Evolutionary conservation across 306 rosid genomes (phyloP), one percentile per base, ranked within the genome.

Genomic region (Inga oerstediana): DNA sequence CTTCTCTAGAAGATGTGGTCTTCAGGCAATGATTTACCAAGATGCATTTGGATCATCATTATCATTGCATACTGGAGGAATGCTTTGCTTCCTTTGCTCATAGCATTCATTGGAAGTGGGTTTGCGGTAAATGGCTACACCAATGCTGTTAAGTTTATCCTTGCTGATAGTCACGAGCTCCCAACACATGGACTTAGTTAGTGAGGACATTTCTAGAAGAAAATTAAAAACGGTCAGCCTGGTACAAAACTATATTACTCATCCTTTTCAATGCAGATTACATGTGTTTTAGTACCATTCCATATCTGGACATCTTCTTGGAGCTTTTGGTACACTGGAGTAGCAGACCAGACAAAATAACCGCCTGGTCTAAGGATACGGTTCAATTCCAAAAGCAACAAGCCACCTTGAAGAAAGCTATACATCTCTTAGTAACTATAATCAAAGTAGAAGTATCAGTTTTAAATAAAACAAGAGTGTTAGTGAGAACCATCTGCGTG

Each of bases 261-360:
- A 51, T 46, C 37, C 69, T 73, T 80, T 39, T 37, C 30, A 80
- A 65, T 22, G 30, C 5, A 67, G 14, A 65, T 65, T 30, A 5
- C 71, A 37, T 43, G 72, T 73, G 64, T 15, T 32, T 2, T 34
- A 83, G 39, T 83, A 92, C 97, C 88, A 30, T 91, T 88, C 99
- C 97, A 94, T 80, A 97, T 97, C 76, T 91, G 81, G 3, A 90
- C 91, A 84, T 97, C 98, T 87, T 96, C 97, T 84, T 86, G 83
- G 58, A 89, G 91, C 88, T 89, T 94, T 78, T 87, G 95, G 81
- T 97, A 94, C 77, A 97, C 98, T 1, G 98, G 98, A 81, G 98
- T 96, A 46, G 97, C 98, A 67, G 97, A 94, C 99, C 97, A 94
- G 10, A 87, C 91, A 82, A 94, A 94, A 79, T 81, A 90, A 16